Base-by-base conservation (phyloP, 1,139 yeast species). In the Yamadazyma siamensis region DNA sequence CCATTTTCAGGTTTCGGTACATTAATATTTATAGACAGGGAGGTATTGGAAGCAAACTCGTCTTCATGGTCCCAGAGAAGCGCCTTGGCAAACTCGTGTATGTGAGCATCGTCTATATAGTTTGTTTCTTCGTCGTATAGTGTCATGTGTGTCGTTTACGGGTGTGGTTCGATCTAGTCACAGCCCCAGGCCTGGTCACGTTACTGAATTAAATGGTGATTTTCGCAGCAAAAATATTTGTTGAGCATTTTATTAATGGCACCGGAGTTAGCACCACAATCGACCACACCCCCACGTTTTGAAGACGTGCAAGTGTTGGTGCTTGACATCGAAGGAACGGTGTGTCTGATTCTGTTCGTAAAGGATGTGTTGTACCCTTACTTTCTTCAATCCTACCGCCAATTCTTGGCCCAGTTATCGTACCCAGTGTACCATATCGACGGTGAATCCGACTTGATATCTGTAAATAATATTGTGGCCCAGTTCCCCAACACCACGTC, bases 291-390 rank as follows among this genome's bases (percentile, higher is more conserved):
- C n/a, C n/a, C n/a, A n/a, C n/a, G 10, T 18, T 18, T 18, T 18
- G 20, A 18, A 8, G 20, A 10, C 10, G 10, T 18, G 3, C 31
- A 34, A 15, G 32, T 34, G 3, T 33, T 42, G 9, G 14, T 44
- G 3, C 23, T 86, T 8, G 96, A 87, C 46, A 86, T 87, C 16
- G 96, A 89, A 52, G 97, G 97, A 13, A 88, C 96, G 0, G 77
- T 89, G 14, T 88, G 96, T 51, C 89, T 96, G 3, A 87, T 88
- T 20, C 71, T 88, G 1, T 88, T 87, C 49, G 97, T 88, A 23
- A 83, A 84, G 48, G 89, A 84, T 22, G 64, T 61, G 3, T 61
- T 88, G 25, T 82, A 76, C 39, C 75, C 75, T 0, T 69, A 63
- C 43, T 77, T 75, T 39, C 59, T 75, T 27, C 50, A 52, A 29